phyloP scores from a whole-genome alignment of 352 stramenopile species.

The Blastocystis hominis region DNA sequence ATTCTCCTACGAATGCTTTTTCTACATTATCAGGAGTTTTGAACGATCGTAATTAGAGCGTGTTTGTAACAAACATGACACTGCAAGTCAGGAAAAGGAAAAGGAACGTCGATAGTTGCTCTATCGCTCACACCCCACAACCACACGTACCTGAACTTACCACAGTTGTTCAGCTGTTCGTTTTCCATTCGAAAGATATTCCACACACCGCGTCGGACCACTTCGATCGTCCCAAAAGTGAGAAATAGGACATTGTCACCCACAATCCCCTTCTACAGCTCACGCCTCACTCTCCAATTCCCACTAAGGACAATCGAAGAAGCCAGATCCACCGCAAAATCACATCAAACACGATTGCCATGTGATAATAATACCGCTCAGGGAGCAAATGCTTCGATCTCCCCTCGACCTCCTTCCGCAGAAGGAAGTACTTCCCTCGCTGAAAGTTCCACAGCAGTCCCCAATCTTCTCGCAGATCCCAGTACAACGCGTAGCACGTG shows the following conservation, averaged over 20 bases:
- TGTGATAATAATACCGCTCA: neutral
- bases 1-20: neutral
- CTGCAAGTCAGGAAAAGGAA: constrained; percentile 50
- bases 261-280: neutral
- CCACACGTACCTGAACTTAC: constrained; percentile 47
- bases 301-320: neutral
- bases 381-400: neutral
- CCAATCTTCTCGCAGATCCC: constrained; percentile 41
- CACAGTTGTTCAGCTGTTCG: constrained; percentile 50
- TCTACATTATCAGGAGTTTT: neutral
- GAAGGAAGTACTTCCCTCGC: neutral
- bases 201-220: constrained; percentile 22
- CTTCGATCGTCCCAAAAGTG: constrained; percentile 11
- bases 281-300: neutral
- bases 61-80: neutral
- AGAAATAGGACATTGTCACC: constrained; percentile 14
- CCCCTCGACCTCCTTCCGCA: neutral
- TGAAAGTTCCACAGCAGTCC: neutral
- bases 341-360: neutral
- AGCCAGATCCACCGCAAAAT: constrained; percentile 1
- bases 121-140: neutral
- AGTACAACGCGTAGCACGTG: constrained; percentile 22
- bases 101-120: constrained; percentile 51
- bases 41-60: neutral
- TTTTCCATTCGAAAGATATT: constrained; percentile 57